Base-by-base conservation (phyloP, 495 filamentous ascomycete genomes). In the Penicillium paradoxum region DNA sequence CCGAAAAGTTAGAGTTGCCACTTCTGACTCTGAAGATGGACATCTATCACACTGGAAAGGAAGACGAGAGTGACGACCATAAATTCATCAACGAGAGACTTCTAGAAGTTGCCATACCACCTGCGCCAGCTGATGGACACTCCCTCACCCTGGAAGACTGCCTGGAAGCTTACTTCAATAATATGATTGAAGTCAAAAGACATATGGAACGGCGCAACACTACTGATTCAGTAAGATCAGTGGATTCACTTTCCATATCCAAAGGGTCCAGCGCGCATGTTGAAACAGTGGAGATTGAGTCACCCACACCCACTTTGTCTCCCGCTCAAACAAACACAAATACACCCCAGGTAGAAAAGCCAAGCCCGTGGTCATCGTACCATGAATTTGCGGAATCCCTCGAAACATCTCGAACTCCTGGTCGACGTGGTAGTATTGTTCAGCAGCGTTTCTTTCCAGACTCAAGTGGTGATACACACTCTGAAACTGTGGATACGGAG, bases 131-230 rank as follows among this genome's bases (percentile, higher is more conserved):
- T 8, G 80, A 86, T 40, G 85, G 83, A 6, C 78, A 79, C 24
- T 74, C 74, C 0, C 77, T 96, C 27, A 87, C 83, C 9, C 71
- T 98, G 39, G 93, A 98, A 64, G 87, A 91, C 51, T 96, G 92
- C 61, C 73, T 98, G 32, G 92, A 97, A 59, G 73, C 84, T 32
- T 97, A 96, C 67, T 98, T 98, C 75, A 96, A 96, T 69, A 95
- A 92, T 57, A 79, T 82, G 45, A 88, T 98, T 45, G 93, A 97
- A 65, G 90, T 98, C 8, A 88, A 84, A 54, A 79, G 93, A 27
- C 83, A 91, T 63, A 76, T 95, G 56, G 85, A 83, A 45, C 70
- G 84, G 40, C 76, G 76, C 42, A 79, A 78, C 45, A 88, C 85
- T 3, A 33, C 79, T 9, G 68, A 70, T 34, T 82, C 83, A 7